Evolutionary conservation across 352 stramenopile genomes (phyloP), one percentile per base, ranked within the genome.

Genomic region (Pythium monospermum): DNA sequence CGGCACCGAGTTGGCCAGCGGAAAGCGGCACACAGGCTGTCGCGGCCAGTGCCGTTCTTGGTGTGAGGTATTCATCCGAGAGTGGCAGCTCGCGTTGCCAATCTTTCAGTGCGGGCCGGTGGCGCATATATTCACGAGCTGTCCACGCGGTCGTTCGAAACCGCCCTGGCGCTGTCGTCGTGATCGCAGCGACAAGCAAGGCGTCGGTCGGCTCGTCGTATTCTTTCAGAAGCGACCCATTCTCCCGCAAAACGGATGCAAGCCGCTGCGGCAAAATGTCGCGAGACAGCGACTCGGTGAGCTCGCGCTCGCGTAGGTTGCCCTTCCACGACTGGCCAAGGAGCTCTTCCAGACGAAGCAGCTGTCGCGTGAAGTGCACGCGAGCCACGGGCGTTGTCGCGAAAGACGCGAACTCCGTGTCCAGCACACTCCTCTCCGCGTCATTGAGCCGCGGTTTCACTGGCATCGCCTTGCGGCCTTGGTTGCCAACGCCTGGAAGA

Each of bases 401-500:
- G 28, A 84, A 88, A 4, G 56, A 49, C 15, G 67, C 57, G 11
- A 85, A 65, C 45, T 91, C 80, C 0, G 80, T 87, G 43, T 88
- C 66, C 6, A 70, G 57, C 35, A 87, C 63, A 31, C 64, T 71
- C 22, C 78, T 76, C 40, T 82, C 71, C 1, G 68, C 53, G 8
- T 58, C 33, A 1, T 65, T 67, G 2, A 80, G 48, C 25, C 45
- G 49, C 16, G 81, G 57, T 10, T 49, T 38, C 25, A 67, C 22
- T 5, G 81, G 81, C 61, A 91, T 78, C 0, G 53, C 55, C 35
- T 87, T 87, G 36, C 81, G 64, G 0, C 81, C 81, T n/a, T 42
- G 41, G 36, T 87, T 86, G 18, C 78, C 76, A 8, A 88, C 71
- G 19, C 81, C 81, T n/a, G 74, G 76, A 3, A 89, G 61, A 46